Percentiles rank a stretch among this genome's conserved stretches.
Evolutionary conservation across 2,329 filamentous ascomycete genomes (phyloP).

Genomic region (Cadophora sp.): DNA sequence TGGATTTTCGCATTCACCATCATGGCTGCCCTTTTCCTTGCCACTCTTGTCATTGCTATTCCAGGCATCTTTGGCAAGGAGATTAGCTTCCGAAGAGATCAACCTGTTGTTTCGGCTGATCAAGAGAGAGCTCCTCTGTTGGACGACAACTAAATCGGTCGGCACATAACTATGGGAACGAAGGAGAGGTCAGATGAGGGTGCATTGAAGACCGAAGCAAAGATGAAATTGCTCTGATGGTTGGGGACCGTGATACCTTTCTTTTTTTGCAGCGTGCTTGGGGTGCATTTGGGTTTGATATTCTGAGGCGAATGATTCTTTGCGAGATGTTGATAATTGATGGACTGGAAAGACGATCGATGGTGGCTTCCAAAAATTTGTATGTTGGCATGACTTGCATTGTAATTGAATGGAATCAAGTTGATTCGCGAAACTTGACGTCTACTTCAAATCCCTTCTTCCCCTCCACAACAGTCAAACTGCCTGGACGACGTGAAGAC

Average conservation of each 20-base stretch:
- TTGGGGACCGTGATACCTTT: background rate
- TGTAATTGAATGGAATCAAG: background rate
- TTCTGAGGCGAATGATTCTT: background rate
- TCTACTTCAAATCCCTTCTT: no score
- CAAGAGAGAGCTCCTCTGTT: constrained; percentile 66
- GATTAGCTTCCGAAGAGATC: constrained; percentile 54
- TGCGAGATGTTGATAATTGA: constrained; percentile 2
- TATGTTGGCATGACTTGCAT: background rate
- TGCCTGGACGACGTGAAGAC: no score
- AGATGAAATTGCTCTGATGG: background rate
- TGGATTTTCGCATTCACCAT: constrained; percentile 93
- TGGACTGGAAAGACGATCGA: background rate
- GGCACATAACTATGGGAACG: background rate
- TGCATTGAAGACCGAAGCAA: background rate
- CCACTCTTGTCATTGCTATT: constrained; percentile 68
- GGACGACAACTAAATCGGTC: constrained; percentile 49
- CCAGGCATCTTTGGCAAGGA: constrained; percentile 68
- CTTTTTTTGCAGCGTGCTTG: background rate
- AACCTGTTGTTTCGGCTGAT: constrained; percentile 53
- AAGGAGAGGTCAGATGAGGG: background rate
- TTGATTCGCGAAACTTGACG: no score
- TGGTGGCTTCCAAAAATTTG: background rate
- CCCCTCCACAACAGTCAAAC: no score
- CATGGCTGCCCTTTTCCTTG: constrained; percentile 75
- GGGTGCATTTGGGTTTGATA: background rate